Percentiles rank a stretch among this genome's conserved stretches.
Conservation (phyloP, 2,329 filamentous ascomycete genomes). For the Phoma sp. region DNA sequence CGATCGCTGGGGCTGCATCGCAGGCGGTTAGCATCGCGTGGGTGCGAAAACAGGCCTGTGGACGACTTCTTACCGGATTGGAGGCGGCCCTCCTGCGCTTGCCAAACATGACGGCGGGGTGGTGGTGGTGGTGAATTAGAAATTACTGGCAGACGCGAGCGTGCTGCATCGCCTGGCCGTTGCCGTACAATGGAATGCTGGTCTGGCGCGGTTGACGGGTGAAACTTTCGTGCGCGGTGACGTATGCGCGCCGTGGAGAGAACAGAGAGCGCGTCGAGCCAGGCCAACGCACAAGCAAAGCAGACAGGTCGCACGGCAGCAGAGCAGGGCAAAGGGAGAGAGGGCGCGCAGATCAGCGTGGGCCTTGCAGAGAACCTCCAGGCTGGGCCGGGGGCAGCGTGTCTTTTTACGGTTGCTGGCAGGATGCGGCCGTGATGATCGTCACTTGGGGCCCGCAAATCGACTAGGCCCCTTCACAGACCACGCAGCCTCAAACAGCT, state of each 20-base stretch:
- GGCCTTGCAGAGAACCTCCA: constrained; percentile 8
- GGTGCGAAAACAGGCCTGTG: constrained; percentile 1
- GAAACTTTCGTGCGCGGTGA: constrained; percentile 15
- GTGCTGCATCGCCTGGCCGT: constrained; percentile 30
- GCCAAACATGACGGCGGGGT: constrained; percentile 35
- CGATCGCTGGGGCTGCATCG: constrained; percentile 39
- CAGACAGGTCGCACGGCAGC: constrained; percentile 8
- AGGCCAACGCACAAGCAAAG: constrained; percentile 12
- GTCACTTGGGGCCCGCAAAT: constrained; percentile 6
- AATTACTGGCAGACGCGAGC: constrained; percentile 28
- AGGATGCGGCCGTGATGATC: constrained; percentile 13
- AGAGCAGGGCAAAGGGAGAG: background rate
- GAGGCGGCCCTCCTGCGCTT: constrained; percentile 40
- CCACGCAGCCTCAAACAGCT: background rate
- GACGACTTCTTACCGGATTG: constrained; percentile 36
- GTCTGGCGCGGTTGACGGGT: constrained; percentile 1
- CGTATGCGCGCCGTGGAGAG: constrained; percentile 20
- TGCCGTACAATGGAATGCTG: background rate
- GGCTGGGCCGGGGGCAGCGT: constrained; percentile 7
- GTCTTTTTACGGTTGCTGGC: constrained; percentile 11
- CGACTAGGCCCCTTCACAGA: constrained; percentile 5
- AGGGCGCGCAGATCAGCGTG: background rate
- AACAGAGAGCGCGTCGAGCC: constrained; percentile 1
- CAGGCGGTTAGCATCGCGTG: constrained; percentile 26
- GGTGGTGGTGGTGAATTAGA: constrained; percentile 26